Evolutionary conservation across 176 grass and related monocot species (phyloP).

Genomic region (Leersia perrieri): DNA sequence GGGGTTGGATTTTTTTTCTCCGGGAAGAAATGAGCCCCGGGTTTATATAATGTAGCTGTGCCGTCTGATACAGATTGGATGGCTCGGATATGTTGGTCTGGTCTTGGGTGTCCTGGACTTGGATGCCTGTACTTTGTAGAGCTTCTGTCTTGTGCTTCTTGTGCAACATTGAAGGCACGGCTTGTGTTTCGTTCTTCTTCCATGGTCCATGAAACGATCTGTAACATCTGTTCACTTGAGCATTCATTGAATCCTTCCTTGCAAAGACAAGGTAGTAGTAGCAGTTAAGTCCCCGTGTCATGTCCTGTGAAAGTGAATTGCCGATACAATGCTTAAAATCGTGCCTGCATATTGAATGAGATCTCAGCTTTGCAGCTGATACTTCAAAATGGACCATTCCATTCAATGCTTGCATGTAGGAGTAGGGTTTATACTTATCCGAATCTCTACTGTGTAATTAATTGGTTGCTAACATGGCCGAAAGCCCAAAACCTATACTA

Average conservation of each 20-base stretch:
- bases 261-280: neutral
- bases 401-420: neutral
- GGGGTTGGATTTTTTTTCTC: slow-evolving; percentile 21
- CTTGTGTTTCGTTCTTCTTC: neutral
- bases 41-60: neutral
- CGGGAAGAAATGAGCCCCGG: neutral
- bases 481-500: too few species aligned
- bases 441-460: neutral
- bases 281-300: neutral
- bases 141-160: neutral
- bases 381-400: neutral
- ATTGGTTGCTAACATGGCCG: too few species aligned
- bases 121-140: slow-evolving; percentile 7
- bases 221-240: neutral
- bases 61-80: neutral
- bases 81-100: neutral
- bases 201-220: slow-evolving; percentile 8
- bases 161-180: neutral
- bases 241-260: neutral
- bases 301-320: neutral
- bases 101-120: neutral
- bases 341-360: neutral
- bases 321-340: neutral
- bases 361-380: neutral
- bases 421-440: neutral